phyloP scores from a whole-genome alignment of 371 early-diverging fungal genomes.

The Cokeromyces recurvatus region DNA sequence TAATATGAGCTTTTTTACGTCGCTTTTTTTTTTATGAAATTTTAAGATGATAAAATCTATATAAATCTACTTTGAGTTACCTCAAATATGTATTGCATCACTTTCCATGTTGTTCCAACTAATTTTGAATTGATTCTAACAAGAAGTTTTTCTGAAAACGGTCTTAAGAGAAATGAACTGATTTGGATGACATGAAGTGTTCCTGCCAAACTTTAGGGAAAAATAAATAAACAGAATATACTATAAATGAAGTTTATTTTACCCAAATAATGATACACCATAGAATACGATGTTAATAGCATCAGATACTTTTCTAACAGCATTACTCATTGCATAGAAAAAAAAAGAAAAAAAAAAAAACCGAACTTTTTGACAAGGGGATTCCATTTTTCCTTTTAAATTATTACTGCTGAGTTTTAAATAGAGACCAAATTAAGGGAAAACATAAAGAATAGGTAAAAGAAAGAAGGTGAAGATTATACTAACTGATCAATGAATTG shows the following conservation, averaged over 20 bases:
- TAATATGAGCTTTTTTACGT: constrained; percentile 55
- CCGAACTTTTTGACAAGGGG: background rate
- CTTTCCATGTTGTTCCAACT: constrained; percentile 57
- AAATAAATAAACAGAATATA: too few species aligned
- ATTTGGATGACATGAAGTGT: constrained; percentile 54
- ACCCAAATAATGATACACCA: constrained; percentile 40
- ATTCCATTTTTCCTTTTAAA: too few species aligned
- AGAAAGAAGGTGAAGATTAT: too few species aligned
- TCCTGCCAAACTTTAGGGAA: constrained; percentile 29
- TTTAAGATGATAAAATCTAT: background rate
- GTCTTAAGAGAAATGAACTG: constrained; percentile 47
- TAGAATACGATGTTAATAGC: constrained; percentile 31
- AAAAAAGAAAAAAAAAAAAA: constrained; percentile 4
- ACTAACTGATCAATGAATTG: too few species aligned
- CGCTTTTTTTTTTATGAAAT: background rate
- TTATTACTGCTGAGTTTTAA: too few species aligned
- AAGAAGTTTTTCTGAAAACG: constrained; percentile 51
- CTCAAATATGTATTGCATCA: constrained; percentile 61
- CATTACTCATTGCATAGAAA: constrained; percentile 8
- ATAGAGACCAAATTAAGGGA: too few species aligned
- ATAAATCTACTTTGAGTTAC: constrained; percentile 6
- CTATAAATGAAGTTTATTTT: constrained; percentile 5
- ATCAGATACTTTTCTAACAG: constrained; percentile 26
- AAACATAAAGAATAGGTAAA: too few species aligned
- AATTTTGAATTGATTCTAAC: constrained; percentile 56